Conservation (phyloP, 257 asterid genomes). For the Ligustrum vulgare region DNA sequence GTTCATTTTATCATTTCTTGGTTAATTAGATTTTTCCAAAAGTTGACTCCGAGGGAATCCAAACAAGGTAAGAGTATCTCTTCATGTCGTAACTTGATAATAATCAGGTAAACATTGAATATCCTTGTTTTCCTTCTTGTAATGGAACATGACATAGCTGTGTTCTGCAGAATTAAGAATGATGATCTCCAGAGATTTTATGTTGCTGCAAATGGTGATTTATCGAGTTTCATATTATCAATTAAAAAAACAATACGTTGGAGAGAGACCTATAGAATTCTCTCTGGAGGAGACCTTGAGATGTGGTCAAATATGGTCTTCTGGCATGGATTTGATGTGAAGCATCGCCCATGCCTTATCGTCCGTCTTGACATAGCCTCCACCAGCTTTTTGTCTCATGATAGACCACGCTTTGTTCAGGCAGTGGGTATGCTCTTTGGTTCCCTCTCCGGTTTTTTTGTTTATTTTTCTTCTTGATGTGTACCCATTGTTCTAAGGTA, state of each 20-base stretch:
- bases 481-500: neutral
- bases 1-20: conserved; percentile 1
- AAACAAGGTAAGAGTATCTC: neutral
- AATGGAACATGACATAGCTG: conserved; percentile 36
- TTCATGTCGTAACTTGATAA: neutral
- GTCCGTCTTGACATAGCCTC: conserved; percentile 93
- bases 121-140: conserved; percentile 20
- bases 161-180: conserved; percentile 57
- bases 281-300: conserved; percentile 77
- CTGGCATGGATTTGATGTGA: conserved; percentile 91
- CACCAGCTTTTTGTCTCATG: conserved; percentile 58
- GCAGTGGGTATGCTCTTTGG: conserved; percentile 74
- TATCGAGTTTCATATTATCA: conserved; percentile 53
- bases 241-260: conserved; percentile 81
- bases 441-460: conserved; percentile 4
- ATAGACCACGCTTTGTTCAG: conserved; percentile 82
- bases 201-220: conserved; percentile 72
- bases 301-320: conserved; percentile 84
- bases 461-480: neutral
- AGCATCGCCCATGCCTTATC: conserved; percentile 67
- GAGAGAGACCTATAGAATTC: conserved; percentile 87
- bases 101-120: neutral
- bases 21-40: neutral
- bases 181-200: conserved; percentile 78
- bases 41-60: conserved; percentile 3